These are phyloP conservation scores for Ensete ventricosum DNA, from an alignment of 176 grass and related monocot species.

Conservation along the genomic window DNA sequence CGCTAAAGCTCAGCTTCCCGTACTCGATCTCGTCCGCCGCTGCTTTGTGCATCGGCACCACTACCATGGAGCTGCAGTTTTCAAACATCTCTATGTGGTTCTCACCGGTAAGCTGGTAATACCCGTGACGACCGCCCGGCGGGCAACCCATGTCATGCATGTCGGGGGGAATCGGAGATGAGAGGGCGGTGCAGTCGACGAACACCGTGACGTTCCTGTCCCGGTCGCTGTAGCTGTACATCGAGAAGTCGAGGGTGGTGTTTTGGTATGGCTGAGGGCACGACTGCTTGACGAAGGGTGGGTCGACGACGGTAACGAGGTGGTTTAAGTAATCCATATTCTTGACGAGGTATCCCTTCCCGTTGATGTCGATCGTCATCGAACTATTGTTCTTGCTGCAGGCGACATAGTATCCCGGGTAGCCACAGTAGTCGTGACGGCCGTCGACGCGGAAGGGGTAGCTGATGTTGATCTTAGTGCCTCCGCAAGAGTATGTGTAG, in stretches of 20 bases:
- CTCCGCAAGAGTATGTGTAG: background rate
- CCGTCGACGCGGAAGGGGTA: slow-evolving; percentile 32
- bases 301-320: background rate
- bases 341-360: background rate
- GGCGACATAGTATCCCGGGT: slow-evolving; percentile 13
- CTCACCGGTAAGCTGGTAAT: background rate
- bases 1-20: background rate
- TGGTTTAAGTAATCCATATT: background rate
- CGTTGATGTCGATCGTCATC: background rate
- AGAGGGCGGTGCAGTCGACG: background rate
- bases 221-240: slow-evolving; percentile 1
- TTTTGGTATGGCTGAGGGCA: background rate
- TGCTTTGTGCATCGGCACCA: background rate
- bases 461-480: background rate
- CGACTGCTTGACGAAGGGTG: background rate
- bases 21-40: background rate
- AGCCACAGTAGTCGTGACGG: background rate
- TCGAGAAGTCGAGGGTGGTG: background rate
- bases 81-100: background rate
- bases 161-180: background rate
- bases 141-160: background rate
- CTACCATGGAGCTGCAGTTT: background rate
- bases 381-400: background rate
- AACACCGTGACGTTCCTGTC: background rate
- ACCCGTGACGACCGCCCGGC: background rate